Conservation (phyloP, 2,329 filamentous ascomycete species). For the Phialocephala sp. region DNA sequence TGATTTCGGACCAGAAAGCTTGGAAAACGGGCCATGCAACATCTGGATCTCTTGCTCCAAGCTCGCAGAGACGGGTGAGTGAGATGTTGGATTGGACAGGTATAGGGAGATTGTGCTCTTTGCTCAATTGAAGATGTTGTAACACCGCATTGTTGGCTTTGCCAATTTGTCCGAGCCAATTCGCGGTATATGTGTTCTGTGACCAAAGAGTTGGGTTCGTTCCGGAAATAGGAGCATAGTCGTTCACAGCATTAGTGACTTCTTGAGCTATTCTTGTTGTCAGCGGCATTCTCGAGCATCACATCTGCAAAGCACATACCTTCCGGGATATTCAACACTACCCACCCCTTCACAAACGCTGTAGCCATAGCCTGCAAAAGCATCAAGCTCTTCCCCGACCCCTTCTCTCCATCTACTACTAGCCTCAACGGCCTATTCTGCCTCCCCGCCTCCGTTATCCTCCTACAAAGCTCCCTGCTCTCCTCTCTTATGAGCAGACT, state of each 20-base stretch:
- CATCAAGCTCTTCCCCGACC: conserved; percentile 86
- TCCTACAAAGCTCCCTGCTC: conserved; percentile 72
- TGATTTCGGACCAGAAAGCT: conserved; percentile 82
- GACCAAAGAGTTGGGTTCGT: conserved; percentile 67
- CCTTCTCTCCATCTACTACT: conserved; percentile 74
- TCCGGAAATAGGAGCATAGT: conserved; percentile 74
- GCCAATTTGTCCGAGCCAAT: conserved; percentile 73
- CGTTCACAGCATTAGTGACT: conserved; percentile 77
- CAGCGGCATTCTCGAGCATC: conserved; percentile 18
- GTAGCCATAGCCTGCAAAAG: conserved; percentile 83
- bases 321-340: conserved; percentile 89
- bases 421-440: conserved; percentile 63
- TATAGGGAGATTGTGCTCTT: conserved; percentile 63
- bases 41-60: conserved; percentile 76
- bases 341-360: conserved; percentile 82
- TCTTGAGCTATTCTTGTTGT: conserved; percentile 68
- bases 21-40: conserved; percentile 81
- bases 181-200: conserved; percentile 79
- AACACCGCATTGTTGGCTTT: conserved; percentile 75
- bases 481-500: conserved; percentile 79
- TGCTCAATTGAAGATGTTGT: conserved; percentile 52
- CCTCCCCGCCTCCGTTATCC: conserved; percentile 61
- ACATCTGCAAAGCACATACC: conserved; percentile 57
- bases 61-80: conserved; percentile 70
- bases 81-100: conserved; percentile 62